These are phyloP conservation scores for Leptomonas pyrrhocoris DNA, from an alignment of 208 protist species.

Conservation along the genomic window DNA sequence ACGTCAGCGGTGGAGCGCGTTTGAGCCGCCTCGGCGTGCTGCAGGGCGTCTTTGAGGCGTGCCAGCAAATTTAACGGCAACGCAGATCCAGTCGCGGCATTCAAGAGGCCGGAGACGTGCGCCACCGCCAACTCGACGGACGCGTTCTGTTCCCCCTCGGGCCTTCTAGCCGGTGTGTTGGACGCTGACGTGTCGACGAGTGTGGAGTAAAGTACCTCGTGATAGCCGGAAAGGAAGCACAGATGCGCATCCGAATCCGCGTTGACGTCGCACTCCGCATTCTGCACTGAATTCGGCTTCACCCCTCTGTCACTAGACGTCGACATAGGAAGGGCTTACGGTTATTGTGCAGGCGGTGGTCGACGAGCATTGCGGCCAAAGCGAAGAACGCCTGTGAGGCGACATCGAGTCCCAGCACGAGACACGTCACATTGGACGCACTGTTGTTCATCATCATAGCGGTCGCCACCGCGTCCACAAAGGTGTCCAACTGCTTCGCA, in stretches of 20 bases:
- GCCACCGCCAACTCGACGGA: slow-evolving; percentile 1
- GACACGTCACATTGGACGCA: not conserved
- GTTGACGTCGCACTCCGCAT: too few relatives aligned
- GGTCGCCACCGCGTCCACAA: slow-evolving; percentile 10
- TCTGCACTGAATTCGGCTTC: not conserved
- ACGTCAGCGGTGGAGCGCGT: not conserved
- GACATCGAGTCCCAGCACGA: slow-evolving; percentile 25
- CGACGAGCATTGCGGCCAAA: slow-evolving; percentile 24
- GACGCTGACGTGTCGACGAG: not conserved
- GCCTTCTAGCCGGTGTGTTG: not conserved
- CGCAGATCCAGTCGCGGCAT: not conserved
- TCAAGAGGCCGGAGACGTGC: not conserved
- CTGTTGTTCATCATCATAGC: not conserved
- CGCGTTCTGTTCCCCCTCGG: not conserved
- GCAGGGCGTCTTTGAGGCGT: slow-evolving; percentile 7
- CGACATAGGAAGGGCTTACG: not conserved
- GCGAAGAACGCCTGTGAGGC: slow-evolving; percentile 27
- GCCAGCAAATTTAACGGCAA: slow-evolving; percentile 14
- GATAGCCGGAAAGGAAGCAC: slow-evolving; percentile 14
- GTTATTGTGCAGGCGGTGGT: slow-evolving; percentile 17
- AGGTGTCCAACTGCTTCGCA: slow-evolving; percentile 11
- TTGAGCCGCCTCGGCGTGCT: slow-evolving; percentile 8
- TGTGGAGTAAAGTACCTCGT: slow-evolving; percentile 7
- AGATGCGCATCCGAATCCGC: slow-evolving; percentile 9
- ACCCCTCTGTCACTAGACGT: too few relatives aligned